Evolutionary conservation across 116 monocot species (phyloP), one percentile per base, ranked within the genome.

Genomic region (Cymodocea nodosa): DNA sequence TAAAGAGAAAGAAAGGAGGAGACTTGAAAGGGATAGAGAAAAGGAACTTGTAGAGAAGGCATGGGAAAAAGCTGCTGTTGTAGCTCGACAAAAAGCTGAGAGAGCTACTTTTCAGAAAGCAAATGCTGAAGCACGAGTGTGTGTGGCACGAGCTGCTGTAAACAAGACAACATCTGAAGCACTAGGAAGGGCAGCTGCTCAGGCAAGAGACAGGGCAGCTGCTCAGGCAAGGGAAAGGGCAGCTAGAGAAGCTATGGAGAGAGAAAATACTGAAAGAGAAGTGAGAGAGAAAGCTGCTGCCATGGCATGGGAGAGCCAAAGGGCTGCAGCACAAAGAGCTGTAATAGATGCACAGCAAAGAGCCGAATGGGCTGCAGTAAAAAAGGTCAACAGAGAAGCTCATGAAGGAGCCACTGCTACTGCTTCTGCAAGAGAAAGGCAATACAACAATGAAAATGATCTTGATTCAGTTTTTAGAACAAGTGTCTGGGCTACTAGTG

Each of bases 391-490:
- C 57, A 61, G 70, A 54, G 90, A 89, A 79, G 94, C 94, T 56
- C 82, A 85, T 60, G 84, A 81, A 52, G 84, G 82, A 52, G 93
- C 80, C 48, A 74, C 80, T 68, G 76, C 71, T 35, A 78, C 80
- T 60, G 67, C 37, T 62, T 71, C 77, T 56, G 83, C 90, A 58
- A 79, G 79, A 53, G 91, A 85, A 68, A 91, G 72, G 67, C 85
- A 74, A 52, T 64, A 80, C 23, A 77, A 68, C 55, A 71, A 78
- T 68, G 90, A 89, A 50, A 79, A 88, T 88, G 91, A 97, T 79
- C 78, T 91, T 34, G 91, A 97, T 22, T 80, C 82, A 0, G 83
- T 97, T 69, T 97, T 97, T 64, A 65, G 85, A 65, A 84, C 81
- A 76, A 80, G 82, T 56, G 30, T 73, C 75, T 85, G 91, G 48